Evolutionary conservation across 1,284 basidiomycete species (phyloP).

Genomic region (Trichosporon inkin): DNA sequence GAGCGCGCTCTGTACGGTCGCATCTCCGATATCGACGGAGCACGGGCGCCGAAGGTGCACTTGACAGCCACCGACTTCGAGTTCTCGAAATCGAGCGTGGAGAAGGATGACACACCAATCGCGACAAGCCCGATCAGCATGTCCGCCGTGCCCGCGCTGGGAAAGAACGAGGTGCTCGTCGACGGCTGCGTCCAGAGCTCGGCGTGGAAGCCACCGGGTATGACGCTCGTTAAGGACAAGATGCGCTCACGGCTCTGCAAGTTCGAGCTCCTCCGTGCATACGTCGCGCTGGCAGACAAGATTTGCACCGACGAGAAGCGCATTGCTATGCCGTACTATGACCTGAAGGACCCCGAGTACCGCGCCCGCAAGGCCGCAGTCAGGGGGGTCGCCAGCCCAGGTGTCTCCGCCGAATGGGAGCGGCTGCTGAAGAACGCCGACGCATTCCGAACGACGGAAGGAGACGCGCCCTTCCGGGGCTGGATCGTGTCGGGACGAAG

Average conservation of each 20-base stretch:
- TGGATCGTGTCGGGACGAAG: slow-evolving; percentile 59
- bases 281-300: slow-evolving; percentile 27
- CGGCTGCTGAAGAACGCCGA: slow-evolving; percentile 10
- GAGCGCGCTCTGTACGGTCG: slow-evolving; percentile 53
- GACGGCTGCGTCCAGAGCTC: slow-evolving; percentile 21
- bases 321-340: slow-evolving; percentile 44
- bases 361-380: slow-evolving; percentile 55
- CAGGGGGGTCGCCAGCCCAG: slow-evolving; percentile 44
- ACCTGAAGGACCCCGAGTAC: slow-evolving; percentile 52
- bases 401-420: slow-evolving; percentile 10
- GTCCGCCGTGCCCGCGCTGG: slow-evolving; percentile 41
- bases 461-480: slow-evolving; percentile 55
- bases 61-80: slow-evolving; percentile 52
- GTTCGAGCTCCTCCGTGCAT: slow-evolving; percentile 53
- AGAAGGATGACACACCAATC: slow-evolving; percentile 55
- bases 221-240: slow-evolving; percentile 26
- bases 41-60: slow-evolving; percentile 51
- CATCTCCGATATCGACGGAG: slow-evolving; percentile 31
- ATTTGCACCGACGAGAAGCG: neutral
- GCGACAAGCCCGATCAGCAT: slow-evolving; percentile 25
- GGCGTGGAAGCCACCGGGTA: slow-evolving; percentile 38
- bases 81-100: slow-evolving; percentile 3
- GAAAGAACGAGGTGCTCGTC: slow-evolving; percentile 58
- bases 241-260: slow-evolving; percentile 34
- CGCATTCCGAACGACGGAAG: slow-evolving; percentile 13